Percentiles rank a stretch among this genome's conserved stretches.
Conservation (phyloP, 2,329 filamentous ascomycete genomes). For the Curvularia hawaiiensis region DNA sequence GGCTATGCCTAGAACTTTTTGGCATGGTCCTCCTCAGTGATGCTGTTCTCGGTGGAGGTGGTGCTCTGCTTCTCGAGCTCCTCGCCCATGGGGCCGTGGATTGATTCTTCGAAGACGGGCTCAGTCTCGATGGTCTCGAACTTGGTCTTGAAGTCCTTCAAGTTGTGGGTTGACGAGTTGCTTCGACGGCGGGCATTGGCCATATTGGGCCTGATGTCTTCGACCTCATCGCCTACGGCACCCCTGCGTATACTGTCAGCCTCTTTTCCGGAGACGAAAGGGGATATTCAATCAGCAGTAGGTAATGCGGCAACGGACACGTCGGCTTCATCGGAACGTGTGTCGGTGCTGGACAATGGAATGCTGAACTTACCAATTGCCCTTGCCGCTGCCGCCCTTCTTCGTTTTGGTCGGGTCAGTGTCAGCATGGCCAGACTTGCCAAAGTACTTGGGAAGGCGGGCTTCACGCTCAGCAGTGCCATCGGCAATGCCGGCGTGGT, state of each 20-base stretch:
- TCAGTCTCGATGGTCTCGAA: slow-evolving; percentile 90
- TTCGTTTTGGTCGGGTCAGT: slow-evolving; percentile 91
- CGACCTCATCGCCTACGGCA: slow-evolving; percentile 77
- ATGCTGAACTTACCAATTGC: slow-evolving; percentile 77
- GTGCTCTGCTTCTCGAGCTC: slow-evolving; percentile 62
- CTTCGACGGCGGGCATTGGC: slow-evolving; percentile 87
- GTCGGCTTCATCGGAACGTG: background rate
- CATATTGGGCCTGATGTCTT: slow-evolving; percentile 83
- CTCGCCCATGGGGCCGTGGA: slow-evolving; percentile 71
- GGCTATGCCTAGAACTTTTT: slow-evolving; percentile 51
- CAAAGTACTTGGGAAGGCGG: slow-evolving; percentile 88
- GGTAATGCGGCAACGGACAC: background rate
- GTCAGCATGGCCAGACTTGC: slow-evolving; percentile 81
- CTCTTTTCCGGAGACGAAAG: background rate
- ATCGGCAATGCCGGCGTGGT: slow-evolving; percentile 80
- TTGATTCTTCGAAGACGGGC: slow-evolving; percentile 86
- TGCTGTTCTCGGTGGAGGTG: slow-evolving; percentile 59
- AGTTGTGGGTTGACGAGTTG: slow-evolving; percentile 79
- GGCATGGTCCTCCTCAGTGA: slow-evolving; percentile 58
- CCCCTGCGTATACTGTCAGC: slow-evolving; percentile 66
- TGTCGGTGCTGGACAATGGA: background rate
- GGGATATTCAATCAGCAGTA: background rate
- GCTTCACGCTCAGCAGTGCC: slow-evolving; percentile 72
- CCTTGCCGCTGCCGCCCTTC: slow-evolving; percentile 92
- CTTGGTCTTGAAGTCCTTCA: slow-evolving; percentile 91